These are phyloP conservation scores for Blastobotrys muscicola DNA, from an alignment of 805 yeast genomes.

Conservation along the genomic window DNA sequence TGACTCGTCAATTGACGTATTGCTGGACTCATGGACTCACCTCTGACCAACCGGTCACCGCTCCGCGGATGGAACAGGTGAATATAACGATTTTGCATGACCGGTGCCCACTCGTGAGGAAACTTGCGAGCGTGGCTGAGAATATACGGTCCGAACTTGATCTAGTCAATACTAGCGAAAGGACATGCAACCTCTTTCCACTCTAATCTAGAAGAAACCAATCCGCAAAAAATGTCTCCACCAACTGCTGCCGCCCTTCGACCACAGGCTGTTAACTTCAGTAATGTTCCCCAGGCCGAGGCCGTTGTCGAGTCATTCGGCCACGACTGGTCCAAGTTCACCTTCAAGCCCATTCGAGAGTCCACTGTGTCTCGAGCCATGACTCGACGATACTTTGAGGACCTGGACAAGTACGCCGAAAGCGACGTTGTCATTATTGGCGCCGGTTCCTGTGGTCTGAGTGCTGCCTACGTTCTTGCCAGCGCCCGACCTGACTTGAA, in stretches of 20 bases:
- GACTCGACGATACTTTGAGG: slow-evolving; percentile 66
- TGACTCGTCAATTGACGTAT: too few relatives aligned
- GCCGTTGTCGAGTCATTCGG: slow-evolving; percentile 6
- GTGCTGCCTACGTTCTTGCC: slow-evolving; percentile 67
- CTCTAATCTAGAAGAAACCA: background rate
- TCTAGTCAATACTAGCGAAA: slow-evolving; percentile 37
- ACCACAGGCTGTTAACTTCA: slow-evolving; percentile 3
- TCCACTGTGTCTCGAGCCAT: slow-evolving; percentile 73
- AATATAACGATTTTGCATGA: slow-evolving; percentile 10
- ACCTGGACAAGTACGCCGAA: slow-evolving; percentile 64
- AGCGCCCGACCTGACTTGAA: slow-evolving; percentile 67
- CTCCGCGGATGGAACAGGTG: too few relatives aligned
- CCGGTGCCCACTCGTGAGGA: slow-evolving; percentile 12
- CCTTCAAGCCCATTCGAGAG: slow-evolving; percentile 66
- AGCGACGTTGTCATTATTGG: slow-evolving; percentile 69
- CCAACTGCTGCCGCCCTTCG: slow-evolving; percentile 16
- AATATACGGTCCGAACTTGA: slow-evolving; percentile 36
- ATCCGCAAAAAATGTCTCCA: slow-evolving; percentile 5
- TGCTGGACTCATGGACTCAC: too few relatives aligned
- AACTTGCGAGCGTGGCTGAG: slow-evolving; percentile 24
- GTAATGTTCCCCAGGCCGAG: slow-evolving; percentile 3
- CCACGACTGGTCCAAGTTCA: slow-evolving; percentile 51
- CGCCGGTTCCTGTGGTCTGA: slow-evolving; percentile 69
- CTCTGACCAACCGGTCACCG: too few relatives aligned
- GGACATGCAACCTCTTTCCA: slow-evolving; percentile 26